Evolutionary conservation across 2,329 filamentous ascomycete species (phyloP), one percentile per base, ranked within the genome.

Genomic region (Huntiella abstrusa): DNA sequence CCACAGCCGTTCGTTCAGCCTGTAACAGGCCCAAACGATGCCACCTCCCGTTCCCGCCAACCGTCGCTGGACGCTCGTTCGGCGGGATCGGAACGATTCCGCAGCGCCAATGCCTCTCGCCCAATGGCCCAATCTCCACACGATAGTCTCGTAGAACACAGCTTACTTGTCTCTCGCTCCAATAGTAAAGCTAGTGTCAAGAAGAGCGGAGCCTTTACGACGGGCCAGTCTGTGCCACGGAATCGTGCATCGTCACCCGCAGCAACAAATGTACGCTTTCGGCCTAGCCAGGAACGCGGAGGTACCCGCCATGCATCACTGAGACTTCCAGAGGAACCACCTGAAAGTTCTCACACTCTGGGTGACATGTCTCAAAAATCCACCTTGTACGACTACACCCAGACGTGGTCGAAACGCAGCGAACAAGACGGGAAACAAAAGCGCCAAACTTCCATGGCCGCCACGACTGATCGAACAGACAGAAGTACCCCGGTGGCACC

Each of bases 71-170:
- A 33, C 13, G 28, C 28, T 16, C 28, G 40, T 12, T 12, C 40
- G 10, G 13, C 19, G n/a, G 13, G 41, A 12, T n/a, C 32, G 11
- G 41, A 43, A 17, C 34, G 28, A 15, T n/a, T n/a, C 41, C n/a
- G 35, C 33, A 8, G 36, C 13, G 33, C 37, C 4, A 36, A 17
- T 33, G 37, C 28, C 13, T 28, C 33, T 34, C 48, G 48, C 15
- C 32, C 36, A 6, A 35, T 22, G 43, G 36, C 41, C 8, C 45
- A 43, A 15, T 50, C 48, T 34, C 48, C 44, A 33, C 48, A 50
- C 48, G 48, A 50, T 47, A 50, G 48, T 41, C 36, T 50, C 48
- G 48, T 50, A 33, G 48, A 50, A 41, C 46, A 41, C 37, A 47
- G 37, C 16, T 22, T 45, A 5, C 40, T 42, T n/a, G 41, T 42